Evolutionary conservation across 2,329 filamentous ascomycete species (phyloP).

Genomic region (Hypoxylon rubiginosum): DNA sequence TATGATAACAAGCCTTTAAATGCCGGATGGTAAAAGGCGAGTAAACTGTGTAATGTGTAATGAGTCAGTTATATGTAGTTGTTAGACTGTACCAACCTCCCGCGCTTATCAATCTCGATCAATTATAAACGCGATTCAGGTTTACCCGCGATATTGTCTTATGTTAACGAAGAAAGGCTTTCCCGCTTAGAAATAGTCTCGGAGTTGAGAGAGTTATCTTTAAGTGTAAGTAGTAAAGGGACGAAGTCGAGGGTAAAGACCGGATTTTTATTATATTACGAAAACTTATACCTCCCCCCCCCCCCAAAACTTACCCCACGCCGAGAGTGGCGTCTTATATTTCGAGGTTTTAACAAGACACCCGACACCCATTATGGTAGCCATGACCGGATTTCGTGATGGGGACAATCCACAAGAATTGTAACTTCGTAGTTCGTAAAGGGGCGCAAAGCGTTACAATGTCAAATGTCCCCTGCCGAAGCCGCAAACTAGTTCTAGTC

Average conservation of each 20-base stretch:
- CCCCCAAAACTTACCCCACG: slow-evolving; percentile 5
- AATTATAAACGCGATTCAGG: background rate
- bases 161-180: background rate
- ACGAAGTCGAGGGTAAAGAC: slow-evolving; percentile 5
- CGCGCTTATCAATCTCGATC: slow-evolving; percentile 10
- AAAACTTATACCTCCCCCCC: slow-evolving; percentile 13
- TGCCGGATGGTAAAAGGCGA: background rate
- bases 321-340: slow-evolving; percentile 16
- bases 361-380: slow-evolving; percentile 7
- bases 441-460: slow-evolving; percentile 13
- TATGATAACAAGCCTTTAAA: slow-evolving; percentile 1
- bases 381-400: slow-evolving; percentile 19
- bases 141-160: slow-evolving; percentile 21
- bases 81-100: slow-evolving; percentile 17
- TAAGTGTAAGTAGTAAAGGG: slow-evolving; percentile 3
- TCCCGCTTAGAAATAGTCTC: no score
- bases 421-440: background rate
- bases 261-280: slow-evolving; percentile 21
- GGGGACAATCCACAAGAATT: background rate
- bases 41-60: background rate
- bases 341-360: slow-evolving; percentile 4
- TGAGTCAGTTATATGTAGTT: background rate
- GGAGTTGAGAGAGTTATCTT: no score
- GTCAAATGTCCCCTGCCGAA: slow-evolving; percentile 10
- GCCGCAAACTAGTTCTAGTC: background rate